Conservation (phyloP, 306 rosid genomes). For the Ceratonia siliqua region DNA sequence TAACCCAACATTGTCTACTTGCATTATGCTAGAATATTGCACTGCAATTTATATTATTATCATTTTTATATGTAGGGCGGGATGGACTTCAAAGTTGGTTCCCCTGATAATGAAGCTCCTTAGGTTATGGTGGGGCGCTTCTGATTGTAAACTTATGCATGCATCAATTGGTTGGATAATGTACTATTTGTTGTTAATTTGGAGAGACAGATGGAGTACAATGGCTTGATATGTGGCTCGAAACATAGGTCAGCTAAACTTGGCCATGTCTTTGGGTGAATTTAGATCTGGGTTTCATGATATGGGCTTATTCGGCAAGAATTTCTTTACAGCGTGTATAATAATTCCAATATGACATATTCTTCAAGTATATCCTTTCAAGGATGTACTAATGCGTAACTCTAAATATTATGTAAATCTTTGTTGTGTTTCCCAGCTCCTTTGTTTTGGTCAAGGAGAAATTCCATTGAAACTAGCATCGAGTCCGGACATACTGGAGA, state of each 20-base stretch:
- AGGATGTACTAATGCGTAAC: no score
- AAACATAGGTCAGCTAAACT: background rate
- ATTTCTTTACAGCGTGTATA: background rate
- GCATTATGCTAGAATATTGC: background rate
- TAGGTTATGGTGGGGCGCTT: background rate
- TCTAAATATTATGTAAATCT: no score
- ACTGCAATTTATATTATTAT: background rate
- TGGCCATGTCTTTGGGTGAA: background rate
- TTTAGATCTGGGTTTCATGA: background rate
- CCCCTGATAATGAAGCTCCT: background rate
- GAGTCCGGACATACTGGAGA: no score
- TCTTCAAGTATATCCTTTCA: background rate
- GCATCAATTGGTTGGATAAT: background rate
- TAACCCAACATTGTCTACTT: background rate
- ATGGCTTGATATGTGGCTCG: no score
- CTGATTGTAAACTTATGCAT: background rate
- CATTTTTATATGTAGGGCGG: background rate
- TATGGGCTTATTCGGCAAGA: background rate
- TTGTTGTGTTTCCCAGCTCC: no score
- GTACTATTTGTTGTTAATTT: background rate
- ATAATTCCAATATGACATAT: background rate
- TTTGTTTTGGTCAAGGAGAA: no score
- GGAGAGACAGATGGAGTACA: background rate
- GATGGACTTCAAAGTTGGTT: conserved; percentile 4
- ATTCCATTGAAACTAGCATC: no score